Conservation (phyloP, 495 filamentous ascomycete genomes). For the Tuber indicum region DNA sequence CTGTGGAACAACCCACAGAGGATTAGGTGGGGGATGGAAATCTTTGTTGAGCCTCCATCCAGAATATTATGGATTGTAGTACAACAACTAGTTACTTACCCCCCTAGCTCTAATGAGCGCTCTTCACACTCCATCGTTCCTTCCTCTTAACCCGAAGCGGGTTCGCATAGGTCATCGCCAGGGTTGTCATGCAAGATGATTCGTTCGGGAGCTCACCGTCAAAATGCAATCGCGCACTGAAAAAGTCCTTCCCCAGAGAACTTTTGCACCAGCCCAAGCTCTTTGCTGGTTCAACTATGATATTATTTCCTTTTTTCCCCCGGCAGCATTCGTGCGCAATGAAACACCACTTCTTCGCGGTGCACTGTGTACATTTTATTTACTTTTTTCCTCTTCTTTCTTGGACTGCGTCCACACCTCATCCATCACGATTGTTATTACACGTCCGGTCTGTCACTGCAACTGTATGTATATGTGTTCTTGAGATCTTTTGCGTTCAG, state of each 20-base stretch:
- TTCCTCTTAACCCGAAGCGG: not conserved
- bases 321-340: not conserved
- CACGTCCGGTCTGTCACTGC: not conserved
- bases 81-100: not conserved
- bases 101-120: not conserved
- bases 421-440: not conserved
- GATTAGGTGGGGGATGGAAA: not conserved
- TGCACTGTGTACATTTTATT: not conserved
- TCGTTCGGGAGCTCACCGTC: constrained; percentile 2
- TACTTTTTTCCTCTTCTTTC: not conserved
- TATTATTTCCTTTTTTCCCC: not conserved
- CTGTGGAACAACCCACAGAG: not conserved
- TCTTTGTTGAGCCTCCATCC: not conserved
- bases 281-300: not conserved
- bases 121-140: not conserved
- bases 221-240: not conserved
- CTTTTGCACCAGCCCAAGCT: not conserved
- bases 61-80: not conserved
- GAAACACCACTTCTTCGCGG: not conserved
- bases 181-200: not conserved
- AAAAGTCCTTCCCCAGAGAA: not conserved
- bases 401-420: not conserved
- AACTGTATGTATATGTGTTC: not conserved
- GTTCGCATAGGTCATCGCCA: not conserved
- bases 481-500: not conserved